Base-by-base conservation (phyloP, 2,329 filamentous ascomycete genomes). In the Penicillium sp. region DNA sequence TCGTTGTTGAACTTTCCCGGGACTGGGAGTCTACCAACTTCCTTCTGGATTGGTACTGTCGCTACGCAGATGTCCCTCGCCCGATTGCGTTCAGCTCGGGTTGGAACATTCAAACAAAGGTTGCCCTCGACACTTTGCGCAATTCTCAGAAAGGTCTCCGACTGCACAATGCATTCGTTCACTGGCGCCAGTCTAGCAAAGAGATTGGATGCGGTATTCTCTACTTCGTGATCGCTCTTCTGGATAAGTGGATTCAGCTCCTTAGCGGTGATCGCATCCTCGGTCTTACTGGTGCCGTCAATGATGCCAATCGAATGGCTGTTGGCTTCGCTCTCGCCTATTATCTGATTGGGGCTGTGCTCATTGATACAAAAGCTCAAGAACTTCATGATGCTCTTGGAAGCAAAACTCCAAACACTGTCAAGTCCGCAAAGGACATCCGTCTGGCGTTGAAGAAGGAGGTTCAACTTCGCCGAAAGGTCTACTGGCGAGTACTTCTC, bases 61-160 rank as follows among this genome's bases (percentile, higher is more conserved):
- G 76, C 54, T 70, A 78, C 66, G 73, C 75, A 36, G 76, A 77
- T 60, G 76, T 74, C 0, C 77, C 77, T 38, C 69, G 75, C 40
- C 81, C 81, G 1, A 79, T 82, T 51, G 79, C 79, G 0, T 83
- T 78, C 62, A 83, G 79, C 55, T 81, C 81, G 4, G 79, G 79
- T 2, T 84, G 81, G 81, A 83, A 83, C 52, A 76, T 83, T n/a
- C 79, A 82, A 60, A 78, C 77, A 0, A 81, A 82, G 61, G 80
- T 81, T 2, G 81, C 79, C 8, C 66, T 82, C 21, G 77, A 82
- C 56, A 80, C 76, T 24, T 73, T 83, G 59, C 76, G 76, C 38
- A 79, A 79, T 54, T 76, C 79, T 3, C 79, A 83, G 55, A 81
- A 82, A 58, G 81, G 81, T 2, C 78, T 83, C 14, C 73, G 77